These are phyloP conservation scores for Tylopilus orsonianus DNA, from an alignment of 1,284 basidiomycete genomes.

Conservation along the genomic window DNA sequence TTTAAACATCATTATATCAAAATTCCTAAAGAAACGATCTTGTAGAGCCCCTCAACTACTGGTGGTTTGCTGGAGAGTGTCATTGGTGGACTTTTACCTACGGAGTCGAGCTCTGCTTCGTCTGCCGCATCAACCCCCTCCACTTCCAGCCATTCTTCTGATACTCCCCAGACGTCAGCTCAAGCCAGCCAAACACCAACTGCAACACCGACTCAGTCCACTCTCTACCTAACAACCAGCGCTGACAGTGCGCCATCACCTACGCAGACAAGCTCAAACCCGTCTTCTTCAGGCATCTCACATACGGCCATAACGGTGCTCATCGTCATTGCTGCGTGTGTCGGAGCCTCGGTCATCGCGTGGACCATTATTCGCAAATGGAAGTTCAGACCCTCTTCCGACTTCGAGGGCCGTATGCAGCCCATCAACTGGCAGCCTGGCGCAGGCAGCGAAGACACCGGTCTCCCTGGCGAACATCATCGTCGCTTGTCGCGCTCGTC, in stretches of 20 bases:
- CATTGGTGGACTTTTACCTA: constrained; percentile 14
- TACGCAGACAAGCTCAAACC: constrained; percentile 23
- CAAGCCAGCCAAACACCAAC: constrained; percentile 5
- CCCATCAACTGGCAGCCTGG: constrained; percentile 83
- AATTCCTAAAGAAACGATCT: constrained; percentile 8
- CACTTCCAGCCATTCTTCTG: constrained; percentile 15
- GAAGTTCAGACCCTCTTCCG: constrained; percentile 79
- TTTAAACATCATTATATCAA: neutral
- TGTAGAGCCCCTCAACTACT: constrained; percentile 20
- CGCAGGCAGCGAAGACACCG: constrained; percentile 46
- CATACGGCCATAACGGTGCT: constrained; percentile 71
- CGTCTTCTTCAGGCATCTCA: constrained; percentile 40
- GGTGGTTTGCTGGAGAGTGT: constrained; percentile 7
- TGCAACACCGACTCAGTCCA: constrained; percentile 16
- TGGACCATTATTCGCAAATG: constrained; percentile 92
- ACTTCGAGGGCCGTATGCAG: constrained; percentile 80
- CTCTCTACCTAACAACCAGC: constrained; percentile 18
- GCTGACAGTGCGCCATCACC: constrained; percentile 20
- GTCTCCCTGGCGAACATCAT: constrained; percentile 47
- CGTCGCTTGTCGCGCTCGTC: constrained; percentile 59
- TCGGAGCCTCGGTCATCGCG: constrained; percentile 68
- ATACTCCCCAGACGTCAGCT: constrained; percentile 17
- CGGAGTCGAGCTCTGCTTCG: constrained; percentile 18
- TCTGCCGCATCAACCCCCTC: constrained; percentile 21
- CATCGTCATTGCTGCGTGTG: constrained; percentile 62